Conservation (phyloP, 129 eudicot species). For the carrot (Daucus carota) region DH1_v3.0 NC_030385.2:39983001-39983500, state of each 20-base stretch:
- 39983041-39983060: constrained; percentile 29
- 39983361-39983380: constrained; percentile 40
- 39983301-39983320: constrained; percentile 28
- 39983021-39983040: constrained; percentile 13
- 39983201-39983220: constrained; percentile 17
- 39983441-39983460: neutral
- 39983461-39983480: too few relatives aligned
- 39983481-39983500: too few relatives aligned
- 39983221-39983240: constrained; percentile 33
- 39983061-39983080: constrained; percentile 27
- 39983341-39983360: constrained; percentile 31
- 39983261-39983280: constrained; percentile 24
- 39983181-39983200: constrained; percentile 16
- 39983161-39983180: constrained; percentile 29
- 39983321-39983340: constrained; percentile 8
- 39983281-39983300: constrained; percentile 38
- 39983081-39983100: constrained; percentile 20
- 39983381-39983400: constrained; percentile 32
- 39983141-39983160: constrained; percentile 25
- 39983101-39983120: constrained; percentile 18
- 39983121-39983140: constrained; percentile 18
- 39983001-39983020: constrained; percentile 10
- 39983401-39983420: neutral
- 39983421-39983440: neutral
- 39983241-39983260: constrained; percentile 21